A percentile compares a stretch with the other conserved stretches of the same genome.
Conservation (phyloP, 495 filamentous ascomycete species). For the Aspergillus bridgeri region DNA sequence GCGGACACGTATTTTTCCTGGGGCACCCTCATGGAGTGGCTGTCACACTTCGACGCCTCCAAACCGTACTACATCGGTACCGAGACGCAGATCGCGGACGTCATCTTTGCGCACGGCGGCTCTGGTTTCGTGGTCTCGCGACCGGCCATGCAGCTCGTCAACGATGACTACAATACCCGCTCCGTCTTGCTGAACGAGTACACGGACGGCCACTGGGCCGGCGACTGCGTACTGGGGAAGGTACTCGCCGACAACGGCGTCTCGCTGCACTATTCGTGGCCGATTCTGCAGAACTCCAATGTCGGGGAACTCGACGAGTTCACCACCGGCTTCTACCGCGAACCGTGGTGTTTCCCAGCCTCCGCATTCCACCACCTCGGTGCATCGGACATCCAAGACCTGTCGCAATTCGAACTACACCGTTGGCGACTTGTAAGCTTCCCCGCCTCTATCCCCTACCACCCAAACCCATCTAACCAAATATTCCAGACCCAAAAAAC, state of each 20-base stretch:
- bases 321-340: conserved; percentile 35
- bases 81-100: conserved; percentile 50
- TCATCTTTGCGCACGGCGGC: conserved; percentile 64
- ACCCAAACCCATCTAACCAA: conserved; percentile 7
- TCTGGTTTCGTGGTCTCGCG: conserved; percentile 64
- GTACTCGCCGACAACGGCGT: conserved; percentile 55
- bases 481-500: conserved; percentile 29
- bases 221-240: conserved; percentile 61
- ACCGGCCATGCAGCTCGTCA: conserved; percentile 46
- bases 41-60: conserved; percentile 45
- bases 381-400: conserved; percentile 33
- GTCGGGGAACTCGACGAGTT: conserved; percentile 45
- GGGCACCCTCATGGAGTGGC: conserved; percentile 57
- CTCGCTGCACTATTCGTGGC: conserved; percentile 46
- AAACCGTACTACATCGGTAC: conserved; percentile 59
- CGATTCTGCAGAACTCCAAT: conserved; percentile 49
- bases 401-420: conserved; percentile 41
- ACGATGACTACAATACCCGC: conserved; percentile 43
- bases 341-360: conserved; percentile 55
- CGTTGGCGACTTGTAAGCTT: conserved; percentile 33
- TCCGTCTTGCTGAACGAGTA: conserved; percentile 49
- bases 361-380: conserved; percentile 53
- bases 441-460: not conserved
- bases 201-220: conserved; percentile 60
- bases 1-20: conserved; percentile 66